phyloP scores from a whole-genome alignment of 1,284 basidiomycete species.

The Rhodotorula sp. region DNA sequence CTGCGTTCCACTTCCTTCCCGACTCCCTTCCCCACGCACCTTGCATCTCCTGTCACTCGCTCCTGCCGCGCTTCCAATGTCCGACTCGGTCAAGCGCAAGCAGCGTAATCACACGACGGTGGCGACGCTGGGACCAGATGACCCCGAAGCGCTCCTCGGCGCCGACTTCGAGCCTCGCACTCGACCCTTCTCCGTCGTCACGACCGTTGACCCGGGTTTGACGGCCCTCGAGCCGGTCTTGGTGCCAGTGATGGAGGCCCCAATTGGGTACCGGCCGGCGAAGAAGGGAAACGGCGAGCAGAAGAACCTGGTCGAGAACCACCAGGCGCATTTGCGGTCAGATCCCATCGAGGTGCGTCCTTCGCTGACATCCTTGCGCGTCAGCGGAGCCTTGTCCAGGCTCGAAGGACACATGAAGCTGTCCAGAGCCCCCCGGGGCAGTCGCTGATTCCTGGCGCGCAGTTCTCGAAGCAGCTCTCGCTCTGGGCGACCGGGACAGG shows the following conservation, averaged over 20 bases:
- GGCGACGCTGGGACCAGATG: constrained; percentile 22
- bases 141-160: constrained; percentile 28
- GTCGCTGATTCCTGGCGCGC: too few species aligned
- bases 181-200: constrained; percentile 2
- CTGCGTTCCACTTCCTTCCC: not conserved
- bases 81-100: not conserved
- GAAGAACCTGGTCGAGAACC: constrained; percentile 21
- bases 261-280: not conserved
- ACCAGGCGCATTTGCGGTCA: constrained; percentile 19
- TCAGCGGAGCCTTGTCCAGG: too few species aligned
- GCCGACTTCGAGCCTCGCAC: constrained; percentile 22
- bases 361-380: not conserved
- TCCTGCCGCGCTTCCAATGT: too few species aligned
- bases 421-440: too few species aligned
- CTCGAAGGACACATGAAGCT: too few species aligned
- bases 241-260: not conserved
- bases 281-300: constrained; percentile 12
- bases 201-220: constrained; percentile 15
- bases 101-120: not conserved
- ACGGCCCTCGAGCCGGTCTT: constrained; percentile 17
- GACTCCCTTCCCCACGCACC: not conserved
- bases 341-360: constrained; percentile 37
- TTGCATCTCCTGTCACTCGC: not conserved
- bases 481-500: constrained; percentile 34
- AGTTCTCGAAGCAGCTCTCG: constrained; percentile 39